Base-by-base conservation (phyloP, 1,139 yeast genomes). In the Pichia sp. region DNA sequence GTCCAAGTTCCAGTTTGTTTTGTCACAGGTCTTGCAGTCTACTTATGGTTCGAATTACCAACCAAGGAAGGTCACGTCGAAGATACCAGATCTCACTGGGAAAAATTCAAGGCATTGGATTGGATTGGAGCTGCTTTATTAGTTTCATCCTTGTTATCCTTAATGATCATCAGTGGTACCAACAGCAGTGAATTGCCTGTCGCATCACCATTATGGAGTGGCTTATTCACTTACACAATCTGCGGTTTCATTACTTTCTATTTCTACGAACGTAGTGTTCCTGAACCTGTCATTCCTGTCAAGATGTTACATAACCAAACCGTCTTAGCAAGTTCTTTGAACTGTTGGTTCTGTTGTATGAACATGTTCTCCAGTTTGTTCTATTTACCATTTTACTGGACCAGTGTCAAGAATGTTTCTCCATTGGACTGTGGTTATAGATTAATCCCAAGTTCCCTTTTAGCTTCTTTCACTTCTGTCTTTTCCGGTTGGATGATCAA, bases 51-150 rank as follows among this genome's bases (percentile, higher is more conserved):
- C 53, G 62, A 71, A 18, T 66, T 77, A 40, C 82, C 82, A 1
- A 37, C 36, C 20, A 34, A 51, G 5, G 59, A 63, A 5, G 67
- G 68, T 1, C 42, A 54, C 6, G 67, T 67, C 18, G 58, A 60
- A 10, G 56, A 50, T 20, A 54, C 56, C 4, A 36, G 47, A 15
- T 43, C 56, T 31, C 64, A 35, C 72, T 75, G 59, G 46, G 68
- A 68, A 21, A 77, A 77, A 53, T 66, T 77, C 54, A 70, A 73
- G n/a, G 79, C 75, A 52, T 77, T 89, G 35, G 96, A 89, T 60
- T 75, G 75, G 57, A 58, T 66, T 46, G 82, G 82, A 0, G 71
- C 80, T 0, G 59, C 67, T 24, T 62, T 69, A 32, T 65, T 77
- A 51, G 80, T 77, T 12, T 48, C 68, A 15, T 62, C 77, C 0